phyloP scores from a whole-genome alignment of 176 grass and related monocot species.

The Musa itinerans region DNA sequence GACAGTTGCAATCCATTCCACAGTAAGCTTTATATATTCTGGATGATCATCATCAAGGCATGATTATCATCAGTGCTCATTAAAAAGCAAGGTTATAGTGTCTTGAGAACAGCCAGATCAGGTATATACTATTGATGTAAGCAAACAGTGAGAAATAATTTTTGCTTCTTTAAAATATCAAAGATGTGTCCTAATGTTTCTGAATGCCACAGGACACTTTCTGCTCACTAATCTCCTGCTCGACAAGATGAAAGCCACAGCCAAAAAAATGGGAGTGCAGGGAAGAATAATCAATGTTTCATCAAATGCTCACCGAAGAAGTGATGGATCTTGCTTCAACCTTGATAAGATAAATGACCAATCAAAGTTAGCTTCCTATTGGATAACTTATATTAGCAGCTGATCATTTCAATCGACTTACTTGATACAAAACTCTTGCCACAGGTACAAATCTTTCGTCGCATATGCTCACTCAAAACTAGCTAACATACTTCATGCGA shows the following conservation, averaged over 20 bases:
- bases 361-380: slow-evolving; percentile 12
- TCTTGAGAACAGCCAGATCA: too few relatives aligned
- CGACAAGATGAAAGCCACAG: slow-evolving; percentile 24
- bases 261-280: slow-evolving; percentile 22
- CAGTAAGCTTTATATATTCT: too few relatives aligned
- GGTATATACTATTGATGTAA: too few relatives aligned
- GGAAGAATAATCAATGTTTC: slow-evolving; percentile 26
- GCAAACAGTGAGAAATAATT: too few relatives aligned
- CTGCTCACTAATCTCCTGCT: slow-evolving; percentile 20
- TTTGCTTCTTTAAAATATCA: too few relatives aligned
- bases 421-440: not conserved
- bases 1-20: too few relatives aligned
- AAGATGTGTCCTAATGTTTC: not conserved
- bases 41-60: too few relatives aligned
- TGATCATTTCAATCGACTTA: not conserved
- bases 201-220: slow-evolving; percentile 11
- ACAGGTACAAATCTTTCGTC: slow-evolving; percentile 41
- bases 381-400: not conserved
- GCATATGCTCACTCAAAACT: slow-evolving; percentile 68
- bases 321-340: slow-evolving; percentile 14
- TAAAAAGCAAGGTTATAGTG: too few relatives aligned
- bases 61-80: too few relatives aligned
- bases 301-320: slow-evolving; percentile 7
- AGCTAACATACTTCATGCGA: slow-evolving; percentile 82
- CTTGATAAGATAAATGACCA: slow-evolving; percentile 22